Percentiles rank a stretch among this genome's conserved stretches.
These are phyloP conservation scores for Phlyctochytrium arcticum DNA, from an alignment of 192 early-diverging fungal genomes.

Conservation along the genomic window DNA sequence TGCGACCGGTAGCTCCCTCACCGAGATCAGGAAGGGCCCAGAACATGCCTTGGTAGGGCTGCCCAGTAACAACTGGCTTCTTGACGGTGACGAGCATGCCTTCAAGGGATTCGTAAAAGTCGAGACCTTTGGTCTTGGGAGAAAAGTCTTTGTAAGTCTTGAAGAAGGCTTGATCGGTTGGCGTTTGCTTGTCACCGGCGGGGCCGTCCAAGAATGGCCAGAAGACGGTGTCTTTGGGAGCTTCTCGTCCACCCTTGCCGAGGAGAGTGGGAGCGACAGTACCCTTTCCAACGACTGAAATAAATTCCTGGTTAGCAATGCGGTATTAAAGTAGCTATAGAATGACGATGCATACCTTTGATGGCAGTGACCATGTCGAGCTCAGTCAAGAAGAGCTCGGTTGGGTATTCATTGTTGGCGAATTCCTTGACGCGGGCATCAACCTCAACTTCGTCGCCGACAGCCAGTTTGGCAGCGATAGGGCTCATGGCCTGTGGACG, in stretches of 20 bases:
- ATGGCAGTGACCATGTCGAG: conserved; percentile 1
- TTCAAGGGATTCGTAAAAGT: conserved; percentile 15
- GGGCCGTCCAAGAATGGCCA: conserved; percentile 2
- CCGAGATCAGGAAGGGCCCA: conserved; percentile 8
- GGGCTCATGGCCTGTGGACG: too few relatives aligned
- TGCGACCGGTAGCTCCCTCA: conserved; percentile 2
- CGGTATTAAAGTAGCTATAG: neutral
- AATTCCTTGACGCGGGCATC: neutral
- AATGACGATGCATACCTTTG: neutral
- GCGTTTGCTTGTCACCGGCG: too few relatives aligned
- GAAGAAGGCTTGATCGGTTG: conserved; percentile 3
- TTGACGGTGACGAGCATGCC: conserved; percentile 17
- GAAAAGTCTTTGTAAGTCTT: neutral
- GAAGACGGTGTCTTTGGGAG: neutral
- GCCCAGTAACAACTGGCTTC: conserved; percentile 14
- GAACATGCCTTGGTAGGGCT: neutral
- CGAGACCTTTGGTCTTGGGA: conserved; percentile 2
- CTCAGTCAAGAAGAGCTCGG: conserved; percentile 7
- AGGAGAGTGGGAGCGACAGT: neutral
- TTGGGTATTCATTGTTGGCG: neutral
- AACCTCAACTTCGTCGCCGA: conserved; percentile 1
- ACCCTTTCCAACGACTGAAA: neutral
- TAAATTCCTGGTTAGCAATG: neutral
- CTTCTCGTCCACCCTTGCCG: conserved; percentile 3
- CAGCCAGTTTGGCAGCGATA: neutral